Base-by-base conservation (phyloP, 2,329 filamentous ascomycete species). In the Ophiostoma sp. region DNA sequence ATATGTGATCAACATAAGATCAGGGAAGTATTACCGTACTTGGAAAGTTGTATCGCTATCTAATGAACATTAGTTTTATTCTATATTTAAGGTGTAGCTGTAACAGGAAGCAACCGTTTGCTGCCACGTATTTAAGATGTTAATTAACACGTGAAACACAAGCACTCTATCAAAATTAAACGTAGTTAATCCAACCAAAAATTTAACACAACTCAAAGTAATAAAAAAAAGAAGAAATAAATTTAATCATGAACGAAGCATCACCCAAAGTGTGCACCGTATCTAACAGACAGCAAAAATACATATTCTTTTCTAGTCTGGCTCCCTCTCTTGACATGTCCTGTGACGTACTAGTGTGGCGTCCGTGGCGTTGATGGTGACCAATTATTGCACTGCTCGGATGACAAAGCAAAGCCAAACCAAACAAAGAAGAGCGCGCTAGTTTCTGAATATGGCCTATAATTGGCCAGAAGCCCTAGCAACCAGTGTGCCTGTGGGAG, bases 401-500 rank as follows among this genome's bases (percentile, higher is more conserved):
- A 23, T 66, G 64, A 41, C 64, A 31, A n/a, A 20, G 64, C 39
- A 41, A 11, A 11, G 39, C 39, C 15, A 41, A 13, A 4, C 64
- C 20, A 44, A 15, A 52, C 48, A n/a, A 57, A 57, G 52, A 57
- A 57, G 52, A 57, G 10, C n/a, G n/a, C 52, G 52, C 52, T 65
- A 65, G 62, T 39, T 17, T 15, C 1, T 7, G 2, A 20, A n/a
- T n/a, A 0, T 36, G 33, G 17, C 17, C 62, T 15, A 15, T 67
- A 39, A 67, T 67, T 67, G 65, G 65, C 65, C 5, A 39, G 11
- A 15, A 31, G 20, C 36, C 65, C 39, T 67, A 67, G 65, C 65
- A 67, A 67, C 65, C 36, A 67, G 35, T 6, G 6, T 66, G 64
- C n/a, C 64, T 66, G 20, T 39, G 65, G 65, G 65, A 67, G 65